A percentile compares a stretch with the other conserved stretches of the same genome.
Evolutionary conservation across 805 yeast genomes (phyloP).

Genomic region (Candida caryicola): DNA sequence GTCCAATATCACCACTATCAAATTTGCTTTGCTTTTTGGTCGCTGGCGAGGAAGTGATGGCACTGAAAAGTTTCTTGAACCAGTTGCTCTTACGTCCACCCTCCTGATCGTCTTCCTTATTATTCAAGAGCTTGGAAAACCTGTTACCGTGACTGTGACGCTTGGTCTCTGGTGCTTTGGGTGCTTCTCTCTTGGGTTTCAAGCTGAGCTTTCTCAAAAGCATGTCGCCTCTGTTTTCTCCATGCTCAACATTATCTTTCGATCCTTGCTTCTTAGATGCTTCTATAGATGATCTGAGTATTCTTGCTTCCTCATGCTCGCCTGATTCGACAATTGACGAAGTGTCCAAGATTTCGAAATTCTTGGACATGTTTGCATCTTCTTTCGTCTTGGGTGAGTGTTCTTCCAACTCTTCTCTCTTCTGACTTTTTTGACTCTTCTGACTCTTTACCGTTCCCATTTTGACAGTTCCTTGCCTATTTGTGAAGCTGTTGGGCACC

Average conservation of each 20-base stretch:
- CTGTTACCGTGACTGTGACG: slow-evolving; percentile 17
- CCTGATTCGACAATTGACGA: slow-evolving; percentile 17
- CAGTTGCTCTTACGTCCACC: slow-evolving; percentile 25
- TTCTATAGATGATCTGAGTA: slow-evolving; percentile 27
- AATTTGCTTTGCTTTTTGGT: slow-evolving; percentile 7
- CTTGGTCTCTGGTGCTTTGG: slow-evolving; percentile 29
- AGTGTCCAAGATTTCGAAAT: slow-evolving; percentile 21
- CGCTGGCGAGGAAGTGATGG: slow-evolving; percentile 8
- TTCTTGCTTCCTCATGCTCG: slow-evolving; percentile 9
- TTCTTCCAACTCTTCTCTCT: slow-evolving; percentile 1
- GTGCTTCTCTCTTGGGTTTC: slow-evolving; percentile 40
- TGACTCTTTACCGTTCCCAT: background rate
- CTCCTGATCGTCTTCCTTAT: background rate
- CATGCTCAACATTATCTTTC: slow-evolving; percentile 1
- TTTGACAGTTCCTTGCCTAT: background rate
- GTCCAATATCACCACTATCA: slow-evolving; percentile 6
- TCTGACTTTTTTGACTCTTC: background rate
- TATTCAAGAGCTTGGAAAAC: slow-evolving; percentile 37
- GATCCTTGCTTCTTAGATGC: slow-evolving; percentile 28
- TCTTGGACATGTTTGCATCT: slow-evolving; percentile 9
- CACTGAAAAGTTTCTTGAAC: slow-evolving; percentile 38
- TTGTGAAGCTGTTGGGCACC: background rate
- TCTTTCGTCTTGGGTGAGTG: background rate
- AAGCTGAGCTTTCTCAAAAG: slow-evolving; percentile 28
- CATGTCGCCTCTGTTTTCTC: slow-evolving; percentile 1